Evolutionary conservation across 2,329 filamentous ascomycete genomes (phyloP).

Genomic region (Chalaropsis thielavioides): DNA sequence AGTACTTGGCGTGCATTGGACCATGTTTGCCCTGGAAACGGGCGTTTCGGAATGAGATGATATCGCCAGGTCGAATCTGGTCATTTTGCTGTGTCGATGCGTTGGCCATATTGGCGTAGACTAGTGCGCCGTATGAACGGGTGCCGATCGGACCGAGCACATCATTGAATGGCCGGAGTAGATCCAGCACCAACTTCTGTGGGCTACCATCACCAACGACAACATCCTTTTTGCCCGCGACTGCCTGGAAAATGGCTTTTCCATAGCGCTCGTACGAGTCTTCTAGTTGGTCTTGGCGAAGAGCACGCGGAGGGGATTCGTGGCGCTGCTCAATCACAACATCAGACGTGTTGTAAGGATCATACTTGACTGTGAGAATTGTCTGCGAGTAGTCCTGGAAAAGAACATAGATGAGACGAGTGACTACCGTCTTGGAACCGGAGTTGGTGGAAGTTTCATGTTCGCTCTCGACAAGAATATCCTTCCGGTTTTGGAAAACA

Average conservation of each 20-base stretch:
- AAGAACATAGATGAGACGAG: constrained; percentile 72
- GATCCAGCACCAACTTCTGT: constrained; percentile 59
- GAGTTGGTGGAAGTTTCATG: constrained; percentile 57
- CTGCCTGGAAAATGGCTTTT: constrained; percentile 56
- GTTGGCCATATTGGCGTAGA: constrained; percentile 92
- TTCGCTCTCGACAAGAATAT: constrained; percentile 70
- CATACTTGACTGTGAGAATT: constrained; percentile 65
- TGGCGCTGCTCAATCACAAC: constrained; percentile 72
- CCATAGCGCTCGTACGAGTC: constrained; percentile 70
- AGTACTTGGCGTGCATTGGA: constrained; percentile 90
- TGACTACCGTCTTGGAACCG: constrained; percentile 55
- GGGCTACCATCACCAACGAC: constrained; percentile 76
- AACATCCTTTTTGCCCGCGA: constrained; percentile 57
- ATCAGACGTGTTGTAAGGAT: constrained; percentile 57
- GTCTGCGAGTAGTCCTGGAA: constrained; percentile 97
- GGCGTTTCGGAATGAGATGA: constrained; percentile 82
- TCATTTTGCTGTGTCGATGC: constrained; percentile 80
- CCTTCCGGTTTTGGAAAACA: constrained; percentile 64
- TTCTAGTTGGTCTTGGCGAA: constrained; percentile 89
- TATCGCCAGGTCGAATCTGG: constrained; percentile 85
- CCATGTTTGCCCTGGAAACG: constrained; percentile 93
- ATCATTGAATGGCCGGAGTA: constrained; percentile 57
- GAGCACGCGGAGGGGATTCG: constrained; percentile 62
- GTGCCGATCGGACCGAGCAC: constrained; percentile 75
- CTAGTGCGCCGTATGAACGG: constrained; percentile 75